Percentiles rank a stretch among this genome's conserved stretches.
phyloP scores from a whole-genome alignment of 495 filamentous ascomycete species.

The Hyaloscypha variabilis region DNA sequence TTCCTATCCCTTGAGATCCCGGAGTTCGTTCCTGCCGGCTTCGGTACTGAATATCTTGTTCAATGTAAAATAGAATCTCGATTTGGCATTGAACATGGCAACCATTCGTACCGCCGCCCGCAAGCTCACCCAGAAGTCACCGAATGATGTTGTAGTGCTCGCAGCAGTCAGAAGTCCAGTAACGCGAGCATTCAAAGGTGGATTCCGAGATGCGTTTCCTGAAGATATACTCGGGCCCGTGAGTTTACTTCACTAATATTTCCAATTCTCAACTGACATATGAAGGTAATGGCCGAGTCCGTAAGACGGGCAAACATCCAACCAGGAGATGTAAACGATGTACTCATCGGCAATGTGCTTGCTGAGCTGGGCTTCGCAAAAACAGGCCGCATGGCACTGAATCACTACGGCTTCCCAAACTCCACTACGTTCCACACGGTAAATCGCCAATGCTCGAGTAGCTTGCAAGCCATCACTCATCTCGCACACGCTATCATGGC shows the following conservation, averaged over 20 bases:
- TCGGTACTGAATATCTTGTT: background rate
- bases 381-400: conserved; percentile 73
- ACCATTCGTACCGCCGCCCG: conserved; percentile 52
- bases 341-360: conserved; percentile 70
- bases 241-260: conserved; percentile 23
- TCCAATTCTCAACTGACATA: background rate
- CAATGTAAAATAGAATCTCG: background rate
- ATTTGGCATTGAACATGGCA: background rate
- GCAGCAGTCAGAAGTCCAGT: conserved; percentile 84
- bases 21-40: background rate
- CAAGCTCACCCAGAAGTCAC: conserved; percentile 75
- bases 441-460: conserved; percentile 70
- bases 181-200: conserved; percentile 77
- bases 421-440: conserved; percentile 68
- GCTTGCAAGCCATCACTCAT: conserved; percentile 64
- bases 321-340: conserved; percentile 63
- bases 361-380: conserved; percentile 73
- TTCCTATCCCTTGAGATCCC: background rate
- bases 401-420: conserved; percentile 65
- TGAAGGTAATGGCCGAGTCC: conserved; percentile 57
- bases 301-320: conserved; percentile 64
- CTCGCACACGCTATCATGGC: conserved; percentile 64
- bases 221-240: conserved; percentile 83
- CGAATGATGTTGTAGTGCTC: conserved; percentile 82
- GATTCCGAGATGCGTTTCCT: conserved; percentile 82